phyloP scores from a whole-genome alignment of 108 stramenopile genomes.

The Pelagomonas calceolata region DNA sequence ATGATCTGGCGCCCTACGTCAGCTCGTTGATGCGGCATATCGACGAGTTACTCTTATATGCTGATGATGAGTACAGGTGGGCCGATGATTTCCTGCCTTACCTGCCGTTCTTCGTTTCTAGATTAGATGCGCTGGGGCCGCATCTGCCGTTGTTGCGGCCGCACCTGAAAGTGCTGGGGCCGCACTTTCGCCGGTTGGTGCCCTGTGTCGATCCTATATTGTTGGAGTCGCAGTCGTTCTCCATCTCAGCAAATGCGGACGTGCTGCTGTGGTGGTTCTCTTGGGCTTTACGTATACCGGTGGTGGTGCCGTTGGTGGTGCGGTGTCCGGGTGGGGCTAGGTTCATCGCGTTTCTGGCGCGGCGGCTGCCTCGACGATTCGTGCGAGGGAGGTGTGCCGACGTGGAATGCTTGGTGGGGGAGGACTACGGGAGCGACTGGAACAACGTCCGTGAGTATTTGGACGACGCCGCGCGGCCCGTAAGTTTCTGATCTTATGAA shows the following conservation, averaged over 20 bases:
- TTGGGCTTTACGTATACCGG: constrained; percentile 53
- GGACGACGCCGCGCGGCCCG: too few relatives aligned
- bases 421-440: neutral
- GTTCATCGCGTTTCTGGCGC: neutral
- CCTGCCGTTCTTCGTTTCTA: constrained; percentile 44
- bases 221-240: neutral
- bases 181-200: neutral
- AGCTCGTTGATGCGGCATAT: constrained; percentile 54
- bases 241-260: constrained; percentile 54
- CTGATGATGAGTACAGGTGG: constrained; percentile 33
- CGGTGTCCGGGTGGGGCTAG: neutral
- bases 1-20: constrained; percentile 58
- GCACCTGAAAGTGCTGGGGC: constrained; percentile 25
- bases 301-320: constrained; percentile 41
- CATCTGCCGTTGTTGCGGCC: constrained; percentile 57
- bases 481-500: too few relatives aligned
- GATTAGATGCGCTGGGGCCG: constrained; percentile 49
- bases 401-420: neutral
- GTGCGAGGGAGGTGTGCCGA: neutral
- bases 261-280: constrained; percentile 60
- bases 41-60: constrained; percentile 55
- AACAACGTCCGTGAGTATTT: too few relatives aligned
- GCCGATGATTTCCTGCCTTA: constrained; percentile 42
- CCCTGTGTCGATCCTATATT: constrained; percentile 24
- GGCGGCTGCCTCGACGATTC: neutral